These are phyloP conservation scores for Penicillium desertorum DNA, from an alignment of 495 filamentous ascomycete genomes.

Conservation along the genomic window DNA sequence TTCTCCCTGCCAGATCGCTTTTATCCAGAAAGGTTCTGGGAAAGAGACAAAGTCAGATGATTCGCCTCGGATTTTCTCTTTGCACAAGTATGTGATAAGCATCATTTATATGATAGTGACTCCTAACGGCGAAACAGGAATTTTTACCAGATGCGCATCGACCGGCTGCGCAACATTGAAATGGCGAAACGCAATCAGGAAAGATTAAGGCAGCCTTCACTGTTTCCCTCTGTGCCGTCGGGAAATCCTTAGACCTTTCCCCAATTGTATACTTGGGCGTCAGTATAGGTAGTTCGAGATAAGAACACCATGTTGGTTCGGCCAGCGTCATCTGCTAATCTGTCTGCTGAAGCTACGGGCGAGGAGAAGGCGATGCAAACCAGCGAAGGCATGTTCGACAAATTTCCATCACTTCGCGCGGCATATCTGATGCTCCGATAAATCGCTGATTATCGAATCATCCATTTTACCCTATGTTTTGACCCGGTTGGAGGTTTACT, in stretches of 20 bases:
- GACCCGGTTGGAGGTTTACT: background rate
- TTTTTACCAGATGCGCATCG: slow-evolving; percentile 83
- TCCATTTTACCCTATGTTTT: background rate
- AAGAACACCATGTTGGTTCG: background rate
- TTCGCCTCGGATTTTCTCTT: slow-evolving; percentile 73
- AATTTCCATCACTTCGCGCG: background rate
- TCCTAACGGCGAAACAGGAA: slow-evolving; percentile 49
- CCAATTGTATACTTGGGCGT: too few species aligned
- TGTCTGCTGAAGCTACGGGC: background rate
- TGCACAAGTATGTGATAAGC: slow-evolving; percentile 69
- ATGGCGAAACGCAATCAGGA: slow-evolving; percentile 79
- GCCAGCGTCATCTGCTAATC: background rate
- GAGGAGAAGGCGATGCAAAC: background rate
- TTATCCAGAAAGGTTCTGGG: slow-evolving; percentile 34
- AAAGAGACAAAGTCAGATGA: slow-evolving; percentile 38
- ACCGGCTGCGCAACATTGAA: slow-evolving; percentile 75
- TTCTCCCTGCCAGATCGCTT: slow-evolving; percentile 33
- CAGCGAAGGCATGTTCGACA: too few species aligned
- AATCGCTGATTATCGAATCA: background rate
- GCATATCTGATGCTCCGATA: background rate
- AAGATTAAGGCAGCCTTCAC: slow-evolving; percentile 70
- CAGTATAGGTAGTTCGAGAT: background rate
- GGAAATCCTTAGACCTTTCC: slow-evolving; percentile 48
- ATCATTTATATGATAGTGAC: background rate
- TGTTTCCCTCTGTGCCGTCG: slow-evolving; percentile 83